Conservation (phyloP, 352 stramenopile species). For the Globisporangium cystogenes region DNA sequence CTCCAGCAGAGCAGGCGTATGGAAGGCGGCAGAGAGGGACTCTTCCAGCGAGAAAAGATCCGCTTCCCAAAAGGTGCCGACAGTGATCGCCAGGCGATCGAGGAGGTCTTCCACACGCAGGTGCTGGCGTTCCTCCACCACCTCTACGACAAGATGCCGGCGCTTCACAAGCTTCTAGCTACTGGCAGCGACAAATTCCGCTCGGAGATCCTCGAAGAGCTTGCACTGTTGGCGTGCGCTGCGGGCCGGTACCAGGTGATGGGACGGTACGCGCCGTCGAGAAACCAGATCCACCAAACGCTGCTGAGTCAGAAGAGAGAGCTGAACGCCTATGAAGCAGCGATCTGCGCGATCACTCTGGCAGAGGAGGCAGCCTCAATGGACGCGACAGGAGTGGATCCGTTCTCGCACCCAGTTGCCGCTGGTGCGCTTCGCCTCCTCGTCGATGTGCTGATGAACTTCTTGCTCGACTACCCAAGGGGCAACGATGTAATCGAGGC, state of each 20-base stretch:
- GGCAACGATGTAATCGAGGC: conserved; percentile 41
- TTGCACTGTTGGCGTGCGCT: conserved; percentile 40
- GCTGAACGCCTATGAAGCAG: conserved; percentile 31
- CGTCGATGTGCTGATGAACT: conserved; percentile 41
- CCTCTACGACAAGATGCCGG: conserved; percentile 41
- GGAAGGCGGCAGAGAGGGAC: no score
- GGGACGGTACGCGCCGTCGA: conserved; percentile 27
- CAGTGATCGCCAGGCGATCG: background rate
- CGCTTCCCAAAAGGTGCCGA: conserved; percentile 5
- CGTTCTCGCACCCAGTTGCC: conserved; percentile 47
- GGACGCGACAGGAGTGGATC: conserved; percentile 35
- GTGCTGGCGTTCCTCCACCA: conserved; percentile 59
- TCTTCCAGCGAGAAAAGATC: background rate
- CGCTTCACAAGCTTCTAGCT: conserved; percentile 24
- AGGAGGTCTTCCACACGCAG: conserved; percentile 27
- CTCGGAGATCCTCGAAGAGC: conserved; percentile 52
- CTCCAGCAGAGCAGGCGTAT: background rate
- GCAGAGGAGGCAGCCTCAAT: conserved; percentile 34
- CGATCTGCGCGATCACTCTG: conserved; percentile 25
- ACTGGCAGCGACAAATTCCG: conserved; percentile 39
- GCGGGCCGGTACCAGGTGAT: conserved; percentile 36
- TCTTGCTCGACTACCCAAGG: conserved; percentile 41
- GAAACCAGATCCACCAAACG: conserved; percentile 27
- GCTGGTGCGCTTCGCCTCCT: conserved; percentile 34
- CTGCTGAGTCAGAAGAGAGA: conserved; percentile 37